A percentile compares a stretch with the other conserved stretches of the same genome.
phyloP scores from a whole-genome alignment of 1,284 basidiomycete species.

The Ceratobasidium sp. region DNA sequence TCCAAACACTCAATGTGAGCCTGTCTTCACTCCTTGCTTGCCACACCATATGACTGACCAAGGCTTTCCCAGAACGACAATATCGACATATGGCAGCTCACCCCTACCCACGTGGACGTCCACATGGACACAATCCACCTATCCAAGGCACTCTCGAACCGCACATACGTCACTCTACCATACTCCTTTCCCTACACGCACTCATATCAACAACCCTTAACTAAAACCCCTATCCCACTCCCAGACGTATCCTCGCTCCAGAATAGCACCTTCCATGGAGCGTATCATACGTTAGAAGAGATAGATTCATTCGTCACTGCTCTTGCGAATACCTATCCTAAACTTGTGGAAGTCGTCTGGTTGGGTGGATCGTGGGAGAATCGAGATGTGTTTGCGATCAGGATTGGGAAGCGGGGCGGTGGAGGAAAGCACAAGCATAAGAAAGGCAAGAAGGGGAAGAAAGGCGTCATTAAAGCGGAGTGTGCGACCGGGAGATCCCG shows the following conservation, averaged over 20 bases:
- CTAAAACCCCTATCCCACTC: not conserved
- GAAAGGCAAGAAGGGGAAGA: conserved; percentile 50
- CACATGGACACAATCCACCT: conserved; percentile 38
- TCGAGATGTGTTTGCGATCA: conserved; percentile 47
- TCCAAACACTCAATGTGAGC: conserved; percentile 16
- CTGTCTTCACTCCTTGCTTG: not conserved
- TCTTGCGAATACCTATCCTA: conserved; percentile 43
- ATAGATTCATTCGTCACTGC: conserved; percentile 46
- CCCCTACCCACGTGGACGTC: conserved; percentile 43
- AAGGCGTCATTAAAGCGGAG: conserved; percentile 4
- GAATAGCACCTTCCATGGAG: conserved; percentile 42
- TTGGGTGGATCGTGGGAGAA: conserved; percentile 48
- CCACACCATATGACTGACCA: not conserved
- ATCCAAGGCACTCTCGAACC: conserved; percentile 21
- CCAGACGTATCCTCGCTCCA: conserved; percentile 38
- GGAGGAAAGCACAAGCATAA: conserved; percentile 23
- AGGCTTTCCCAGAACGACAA: conserved; percentile 28
- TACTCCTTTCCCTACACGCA: conserved; percentile 18
- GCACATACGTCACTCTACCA: conserved; percentile 34
- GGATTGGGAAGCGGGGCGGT: conserved; percentile 44
- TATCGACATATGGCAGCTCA: conserved; percentile 46
- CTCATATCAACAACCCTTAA: not conserved
- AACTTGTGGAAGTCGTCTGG: conserved; percentile 46
- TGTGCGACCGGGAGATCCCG: not conserved
- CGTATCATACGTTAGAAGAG: conserved; percentile 46